phyloP scores from a whole-genome alignment of 2,329 filamentous ascomycete species.

The Leptographium flavum region DNA sequence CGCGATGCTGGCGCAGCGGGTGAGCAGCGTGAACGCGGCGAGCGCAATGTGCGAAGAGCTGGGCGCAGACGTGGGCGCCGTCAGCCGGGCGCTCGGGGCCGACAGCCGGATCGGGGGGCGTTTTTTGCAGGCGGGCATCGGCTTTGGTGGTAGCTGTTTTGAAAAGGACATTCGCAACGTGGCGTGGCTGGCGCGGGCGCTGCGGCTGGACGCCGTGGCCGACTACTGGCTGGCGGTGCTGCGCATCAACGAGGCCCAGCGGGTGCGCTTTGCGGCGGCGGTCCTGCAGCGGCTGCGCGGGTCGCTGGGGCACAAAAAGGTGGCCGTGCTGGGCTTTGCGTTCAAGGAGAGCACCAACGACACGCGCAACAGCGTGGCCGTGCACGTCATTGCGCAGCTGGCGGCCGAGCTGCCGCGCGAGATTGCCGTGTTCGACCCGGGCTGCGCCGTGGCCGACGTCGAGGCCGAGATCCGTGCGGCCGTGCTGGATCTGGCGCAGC shows the following conservation, averaged over 20 bases:
- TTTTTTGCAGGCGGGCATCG: slow-evolving; percentile 1
- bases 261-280: neutral
- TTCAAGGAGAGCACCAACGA: slow-evolving; percentile 5
- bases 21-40: slow-evolving; percentile 6
- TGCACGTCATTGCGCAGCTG: slow-evolving; percentile 1
- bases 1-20: slow-evolving; percentile 4
- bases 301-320: slow-evolving; percentile 1
- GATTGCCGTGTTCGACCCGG: slow-evolving; percentile 3
- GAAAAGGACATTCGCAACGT: slow-evolving; percentile 5
- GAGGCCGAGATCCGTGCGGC: slow-evolving; percentile 1
- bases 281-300: slow-evolving; percentile 1
- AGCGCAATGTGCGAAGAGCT: slow-evolving; percentile 3
- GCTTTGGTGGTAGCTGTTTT: slow-evolving; percentile 3
- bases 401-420: neutral
- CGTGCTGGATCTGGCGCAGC: neutral
- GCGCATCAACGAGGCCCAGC: slow-evolving; percentile 2
- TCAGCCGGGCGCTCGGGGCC: slow-evolving; percentile 1
- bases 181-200: neutral
- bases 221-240: slow-evolving; percentile 1
- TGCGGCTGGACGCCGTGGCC: neutral
- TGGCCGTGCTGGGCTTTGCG: slow-evolving; percentile 1
- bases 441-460: neutral
- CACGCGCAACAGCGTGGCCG: slow-evolving; percentile 4
- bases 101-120: slow-evolving; percentile 1
- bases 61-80: neutral